A percentile compares a stretch with the other conserved stretches of the same genome.
Conservation (phyloP, 2,329 filamentous ascomycete species). For the Pyricularia pennisetigena region DNA sequence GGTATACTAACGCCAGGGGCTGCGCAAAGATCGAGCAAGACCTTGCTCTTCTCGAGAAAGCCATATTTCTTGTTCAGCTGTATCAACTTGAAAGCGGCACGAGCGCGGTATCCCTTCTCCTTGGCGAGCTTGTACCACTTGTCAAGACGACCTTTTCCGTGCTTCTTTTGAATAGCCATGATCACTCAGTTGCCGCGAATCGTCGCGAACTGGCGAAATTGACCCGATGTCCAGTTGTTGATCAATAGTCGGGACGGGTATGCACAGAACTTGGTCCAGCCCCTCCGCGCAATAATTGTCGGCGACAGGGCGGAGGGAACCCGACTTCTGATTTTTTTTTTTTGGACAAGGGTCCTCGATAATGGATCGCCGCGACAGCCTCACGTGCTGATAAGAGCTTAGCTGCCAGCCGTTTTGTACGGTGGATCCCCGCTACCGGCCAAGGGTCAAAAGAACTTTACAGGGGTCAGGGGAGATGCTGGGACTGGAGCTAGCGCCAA, state of each 20-base stretch:
- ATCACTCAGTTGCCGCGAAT: constrained; percentile 6
- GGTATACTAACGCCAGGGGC: constrained; percentile 67
- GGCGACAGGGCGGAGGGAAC: background rate
- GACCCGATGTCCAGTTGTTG: background rate
- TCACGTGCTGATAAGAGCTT: constrained; percentile 2
- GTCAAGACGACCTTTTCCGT: constrained; percentile 95
- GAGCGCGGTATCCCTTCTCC: constrained; percentile 92
- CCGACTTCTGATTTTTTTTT: constrained; percentile 2
- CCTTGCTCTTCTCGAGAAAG: constrained; percentile 93
- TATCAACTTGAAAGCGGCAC: constrained; percentile 96
- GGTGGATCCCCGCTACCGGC: background rate
- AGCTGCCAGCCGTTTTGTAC: background rate
- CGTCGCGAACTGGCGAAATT: background rate
- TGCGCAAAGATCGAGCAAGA: constrained; percentile 93
- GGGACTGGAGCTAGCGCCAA: background rate
- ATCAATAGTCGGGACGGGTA: background rate
- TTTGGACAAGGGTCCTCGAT: constrained; percentile 2
- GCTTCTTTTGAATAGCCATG: constrained; percentile 98
- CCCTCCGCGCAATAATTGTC: background rate
- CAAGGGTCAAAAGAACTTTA: background rate
- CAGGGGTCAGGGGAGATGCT: background rate
- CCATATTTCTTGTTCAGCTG: constrained; percentile 99
- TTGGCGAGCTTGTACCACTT: constrained; percentile 99
- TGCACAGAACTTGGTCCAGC: background rate
- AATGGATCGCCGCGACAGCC: background rate